phyloP scores from a whole-genome alignment of 192 early-diverging fungal species.

The Linnemannia zychae region DNA sequence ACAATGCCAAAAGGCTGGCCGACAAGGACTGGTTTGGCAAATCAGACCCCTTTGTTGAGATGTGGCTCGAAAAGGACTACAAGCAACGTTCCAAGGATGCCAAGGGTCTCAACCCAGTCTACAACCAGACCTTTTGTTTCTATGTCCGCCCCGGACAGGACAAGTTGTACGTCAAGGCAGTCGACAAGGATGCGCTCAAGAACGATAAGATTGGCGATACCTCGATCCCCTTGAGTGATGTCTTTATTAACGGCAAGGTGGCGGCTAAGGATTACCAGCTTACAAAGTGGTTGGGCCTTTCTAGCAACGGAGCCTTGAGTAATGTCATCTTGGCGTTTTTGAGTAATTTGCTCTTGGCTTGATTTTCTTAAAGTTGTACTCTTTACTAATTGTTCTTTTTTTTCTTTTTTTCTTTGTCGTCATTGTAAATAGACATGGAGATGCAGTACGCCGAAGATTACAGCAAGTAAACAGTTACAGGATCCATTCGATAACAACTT shows the following conservation, averaged over 20 bases:
- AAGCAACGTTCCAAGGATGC: conserved; percentile 37
- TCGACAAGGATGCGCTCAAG: conserved; percentile 48
- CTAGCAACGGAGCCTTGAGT: conserved; percentile 39
- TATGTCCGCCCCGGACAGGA: conserved; percentile 40
- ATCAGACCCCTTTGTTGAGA: conserved; percentile 31
- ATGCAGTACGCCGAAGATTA: too few relatives aligned
- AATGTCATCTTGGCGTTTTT: too few relatives aligned
- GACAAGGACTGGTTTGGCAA: conserved; percentile 30
- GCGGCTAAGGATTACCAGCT: conserved; percentile 37
- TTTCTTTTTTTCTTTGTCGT: too few relatives aligned
- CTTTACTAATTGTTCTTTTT: too few relatives aligned
- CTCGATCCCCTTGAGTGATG: conserved; percentile 22
- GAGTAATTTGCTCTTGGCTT: too few relatives aligned
- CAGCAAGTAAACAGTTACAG: too few relatives aligned
- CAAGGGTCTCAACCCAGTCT: conserved; percentile 27
- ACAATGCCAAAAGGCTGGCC: conserved; percentile 7
- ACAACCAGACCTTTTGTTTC: conserved; percentile 32
- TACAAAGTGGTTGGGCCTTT: conserved; percentile 51
- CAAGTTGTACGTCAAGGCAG: conserved; percentile 49
- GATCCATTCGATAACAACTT: too few relatives aligned
- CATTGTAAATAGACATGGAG: too few relatives aligned
- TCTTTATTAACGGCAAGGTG: conserved; percentile 32
- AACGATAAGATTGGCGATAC: conserved; percentile 55
- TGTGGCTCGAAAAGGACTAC: conserved; percentile 42
- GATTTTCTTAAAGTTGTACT: too few relatives aligned